phyloP scores from a whole-genome alignment of 495 filamentous ascomycete genomes.

The Penicillium atrosanguineum region DNA sequence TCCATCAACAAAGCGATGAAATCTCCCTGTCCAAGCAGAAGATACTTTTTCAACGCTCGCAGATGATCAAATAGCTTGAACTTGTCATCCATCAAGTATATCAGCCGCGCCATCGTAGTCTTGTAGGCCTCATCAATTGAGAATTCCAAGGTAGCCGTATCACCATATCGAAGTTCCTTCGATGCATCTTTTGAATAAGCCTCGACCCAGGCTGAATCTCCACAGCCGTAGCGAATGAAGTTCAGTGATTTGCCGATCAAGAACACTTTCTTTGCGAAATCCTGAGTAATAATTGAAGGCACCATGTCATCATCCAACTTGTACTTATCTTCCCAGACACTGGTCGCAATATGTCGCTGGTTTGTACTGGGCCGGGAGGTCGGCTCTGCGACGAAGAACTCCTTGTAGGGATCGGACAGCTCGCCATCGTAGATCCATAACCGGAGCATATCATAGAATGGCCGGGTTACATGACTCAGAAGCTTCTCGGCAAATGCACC shows the following conservation, averaged over 20 bases:
- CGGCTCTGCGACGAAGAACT: conserved; percentile 93
- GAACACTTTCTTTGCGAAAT: conserved; percentile 94
- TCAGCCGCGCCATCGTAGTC: conserved; percentile 94
- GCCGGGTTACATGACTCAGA: conserved; percentile 84
- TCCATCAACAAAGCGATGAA: conserved; percentile 99
- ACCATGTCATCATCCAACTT: conserved; percentile 80
- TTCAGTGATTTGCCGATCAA: conserved; percentile 97
- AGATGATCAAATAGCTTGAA: conserved; percentile 94
- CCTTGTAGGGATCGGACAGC: conserved; percentile 88
- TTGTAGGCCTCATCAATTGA: conserved; percentile 98
- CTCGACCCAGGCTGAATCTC: conserved; percentile 93
- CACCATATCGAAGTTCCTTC: conserved; percentile 89
- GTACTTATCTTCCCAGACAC: conserved; percentile 98
- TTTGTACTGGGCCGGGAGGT: conserved; percentile 44
- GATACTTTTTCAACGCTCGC: conserved; percentile 87
- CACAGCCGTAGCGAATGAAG: conserved; percentile 94
- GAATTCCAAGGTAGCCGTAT: conserved; percentile 84
- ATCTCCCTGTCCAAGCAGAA: conserved; percentile 92
- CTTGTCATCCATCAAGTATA: conserved; percentile 86
- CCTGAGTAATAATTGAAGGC: conserved; percentile 84
- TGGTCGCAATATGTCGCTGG: conserved; percentile 68
- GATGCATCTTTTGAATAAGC: conserved; percentile 92
- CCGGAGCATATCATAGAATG: conserved; percentile 95
- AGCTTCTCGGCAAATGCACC: conserved; percentile 91
- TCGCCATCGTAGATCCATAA: conserved; percentile 99